phyloP scores from a whole-genome alignment of 2,329 filamentous ascomycete species.

The Ascochyta lentis region DNA sequence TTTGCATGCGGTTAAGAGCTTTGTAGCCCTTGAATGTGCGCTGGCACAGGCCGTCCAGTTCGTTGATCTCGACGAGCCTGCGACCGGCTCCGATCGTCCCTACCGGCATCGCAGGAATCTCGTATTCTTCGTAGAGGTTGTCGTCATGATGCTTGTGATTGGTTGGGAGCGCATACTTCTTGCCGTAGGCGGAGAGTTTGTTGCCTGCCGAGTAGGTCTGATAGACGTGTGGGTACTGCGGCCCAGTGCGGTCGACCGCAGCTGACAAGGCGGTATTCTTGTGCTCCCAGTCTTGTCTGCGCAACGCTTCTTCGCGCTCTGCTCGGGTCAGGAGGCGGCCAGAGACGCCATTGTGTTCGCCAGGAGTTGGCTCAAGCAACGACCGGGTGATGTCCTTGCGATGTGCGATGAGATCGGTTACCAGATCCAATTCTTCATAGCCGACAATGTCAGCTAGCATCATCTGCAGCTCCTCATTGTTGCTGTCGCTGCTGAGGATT shows the following conservation, averaged over 20 bases:
- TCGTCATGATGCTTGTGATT: slow-evolving; percentile 75
- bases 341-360: slow-evolving; percentile 55
- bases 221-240: slow-evolving; percentile 93
- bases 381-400: slow-evolving; percentile 66
- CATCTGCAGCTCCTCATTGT: slow-evolving; percentile 86
- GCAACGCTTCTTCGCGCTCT: slow-evolving; percentile 80
- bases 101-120: slow-evolving; percentile 81
- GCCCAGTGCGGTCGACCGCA: slow-evolving; percentile 72
- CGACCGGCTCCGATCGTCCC: slow-evolving; percentile 75
- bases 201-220: slow-evolving; percentile 84
- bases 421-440: slow-evolving; percentile 90
- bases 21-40: slow-evolving; percentile 96
- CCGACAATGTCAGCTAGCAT: slow-evolving; percentile 88
- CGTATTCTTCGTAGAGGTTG: slow-evolving; percentile 87
- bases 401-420: slow-evolving; percentile 86
- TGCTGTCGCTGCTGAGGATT: slow-evolving; percentile 71
- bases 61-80: slow-evolving; percentile 77
- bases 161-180: slow-evolving; percentile 80
- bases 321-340: slow-evolving; percentile 73
- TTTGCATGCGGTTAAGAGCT: slow-evolving; percentile 96
- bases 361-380: slow-evolving; percentile 33
- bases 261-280: slow-evolving; percentile 77
- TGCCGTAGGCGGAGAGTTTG: slow-evolving; percentile 77
- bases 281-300: slow-evolving; percentile 78
- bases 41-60: slow-evolving; percentile 86